Evolutionary conservation across 495 filamentous ascomycete species (phyloP).

Genomic region (Daldinia grandis): DNA sequence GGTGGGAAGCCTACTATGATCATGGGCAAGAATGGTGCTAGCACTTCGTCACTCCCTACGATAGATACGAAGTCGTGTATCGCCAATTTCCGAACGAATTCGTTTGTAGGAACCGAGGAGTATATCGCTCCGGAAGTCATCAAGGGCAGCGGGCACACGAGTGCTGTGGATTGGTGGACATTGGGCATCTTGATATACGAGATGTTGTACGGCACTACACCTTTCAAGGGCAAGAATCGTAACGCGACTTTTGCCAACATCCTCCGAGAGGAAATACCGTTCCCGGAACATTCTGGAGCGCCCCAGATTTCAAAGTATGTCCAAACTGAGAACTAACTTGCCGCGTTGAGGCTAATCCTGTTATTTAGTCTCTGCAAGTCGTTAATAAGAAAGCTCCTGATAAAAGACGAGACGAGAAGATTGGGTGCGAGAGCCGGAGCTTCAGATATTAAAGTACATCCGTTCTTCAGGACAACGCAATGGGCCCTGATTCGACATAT

Average conservation of each 20-base stretch:
- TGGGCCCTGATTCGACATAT: constrained; percentile 97
- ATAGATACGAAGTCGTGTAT: constrained; percentile 99
- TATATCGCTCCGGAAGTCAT: constrained; percentile 99
- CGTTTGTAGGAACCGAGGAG: constrained; percentile 97
- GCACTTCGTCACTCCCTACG: constrained; percentile 82
- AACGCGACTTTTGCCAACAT: constrained; percentile 99
- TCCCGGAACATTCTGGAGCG: constrained; percentile 85
- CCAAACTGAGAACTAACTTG: background rate
- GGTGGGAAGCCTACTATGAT: constrained; percentile 98
- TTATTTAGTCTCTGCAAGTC: constrained; percentile 86
- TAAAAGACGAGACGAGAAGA: constrained; percentile 96
- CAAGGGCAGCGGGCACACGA: constrained; percentile 97
- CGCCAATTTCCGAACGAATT: constrained; percentile 97
- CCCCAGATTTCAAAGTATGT: constrained; percentile 91
- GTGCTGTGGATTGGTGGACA: constrained; percentile 99
- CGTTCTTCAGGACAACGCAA: constrained; percentile 94
- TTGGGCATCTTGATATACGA: constrained; percentile 96
- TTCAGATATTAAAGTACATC: constrained; percentile 94
- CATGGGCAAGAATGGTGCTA: constrained; percentile 81
- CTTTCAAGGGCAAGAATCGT: constrained; percentile 99
- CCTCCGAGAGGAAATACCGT: constrained; percentile 89
- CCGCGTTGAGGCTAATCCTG: constrained; percentile 21
- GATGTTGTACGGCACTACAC: constrained; percentile 98
- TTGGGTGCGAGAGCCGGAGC: constrained; percentile 94
- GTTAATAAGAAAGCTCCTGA: constrained; percentile 93